phyloP scores from a whole-genome alignment of 1,139 yeast species.

The Candida neerlandica region DNA sequence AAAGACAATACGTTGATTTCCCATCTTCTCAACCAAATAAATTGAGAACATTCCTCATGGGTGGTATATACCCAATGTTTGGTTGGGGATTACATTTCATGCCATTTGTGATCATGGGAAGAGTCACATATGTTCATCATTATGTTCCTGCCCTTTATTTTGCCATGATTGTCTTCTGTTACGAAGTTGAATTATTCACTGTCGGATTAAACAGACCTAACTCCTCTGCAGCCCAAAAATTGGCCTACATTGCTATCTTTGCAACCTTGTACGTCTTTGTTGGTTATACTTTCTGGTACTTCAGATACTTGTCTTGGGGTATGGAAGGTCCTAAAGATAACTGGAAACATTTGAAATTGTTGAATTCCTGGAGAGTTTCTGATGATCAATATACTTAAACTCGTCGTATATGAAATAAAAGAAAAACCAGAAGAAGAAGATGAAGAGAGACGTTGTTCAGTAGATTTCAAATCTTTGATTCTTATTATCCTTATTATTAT shows the following conservation, averaged over 20 bases:
- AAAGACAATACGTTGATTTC: conserved; percentile 83
- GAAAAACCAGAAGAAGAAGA: no score
- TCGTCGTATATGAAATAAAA: no score
- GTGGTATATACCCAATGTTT: conserved; percentile 87
- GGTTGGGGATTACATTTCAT: conserved; percentile 95
- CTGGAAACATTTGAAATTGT: conserved; percentile 73
- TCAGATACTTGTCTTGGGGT: conserved; percentile 84
- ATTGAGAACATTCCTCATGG: conserved; percentile 54
- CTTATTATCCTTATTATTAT: neutral
- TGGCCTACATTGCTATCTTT: conserved; percentile 38
- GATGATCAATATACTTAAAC: conserved; percentile 34
- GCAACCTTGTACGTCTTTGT: conserved; percentile 20
- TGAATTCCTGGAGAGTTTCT: conserved; percentile 67
- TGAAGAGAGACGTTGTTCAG: neutral
- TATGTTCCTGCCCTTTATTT: conserved; percentile 95
- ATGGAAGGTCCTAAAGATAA: conserved; percentile 79
- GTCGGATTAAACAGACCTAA: conserved; percentile 39
- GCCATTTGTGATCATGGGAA: conserved; percentile 93
- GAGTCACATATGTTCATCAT: conserved; percentile 97
- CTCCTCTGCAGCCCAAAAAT: conserved; percentile 23
- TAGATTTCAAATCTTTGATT: neutral
- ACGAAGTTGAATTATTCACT: conserved; percentile 68
- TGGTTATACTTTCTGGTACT: conserved; percentile 60
- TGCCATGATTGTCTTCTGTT: conserved; percentile 82
- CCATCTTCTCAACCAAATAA: conserved; percentile 33